Conservation (phyloP, 2,329 filamentous ascomycete genomes). For the Ophiobolus disseminans region DNA sequence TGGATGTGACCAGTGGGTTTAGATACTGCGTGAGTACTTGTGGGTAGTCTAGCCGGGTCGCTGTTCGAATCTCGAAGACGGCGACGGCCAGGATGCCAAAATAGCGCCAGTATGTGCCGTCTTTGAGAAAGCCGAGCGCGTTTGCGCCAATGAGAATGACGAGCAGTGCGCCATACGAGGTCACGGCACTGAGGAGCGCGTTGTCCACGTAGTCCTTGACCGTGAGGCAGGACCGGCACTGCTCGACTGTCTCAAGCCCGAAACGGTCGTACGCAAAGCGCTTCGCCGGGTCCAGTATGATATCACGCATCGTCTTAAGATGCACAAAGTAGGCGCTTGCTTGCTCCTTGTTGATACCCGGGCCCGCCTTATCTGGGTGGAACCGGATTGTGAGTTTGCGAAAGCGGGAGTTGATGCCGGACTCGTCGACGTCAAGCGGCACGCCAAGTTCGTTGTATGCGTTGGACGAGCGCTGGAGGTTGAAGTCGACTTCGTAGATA, state of each 20-base stretch:
- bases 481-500: conserved; percentile 88
- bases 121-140: conserved; percentile 42
- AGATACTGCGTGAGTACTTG: conserved; percentile 54
- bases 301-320: conserved; percentile 83
- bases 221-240: conserved; percentile 65
- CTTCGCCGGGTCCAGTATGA: conserved; percentile 81
- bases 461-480: conserved; percentile 72
- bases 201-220: conserved; percentile 74
- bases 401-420: conserved; percentile 83
- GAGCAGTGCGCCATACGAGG: conserved; percentile 38
- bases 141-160: conserved; percentile 41
- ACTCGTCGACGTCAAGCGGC: conserved; percentile 71
- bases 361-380: conserved; percentile 82
- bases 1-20: conserved; percentile 56
- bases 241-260: conserved; percentile 70
- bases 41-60: conserved; percentile 60
- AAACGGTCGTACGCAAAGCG: conserved; percentile 82
- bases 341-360: conserved; percentile 32
- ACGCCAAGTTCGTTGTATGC: conserved; percentile 83
- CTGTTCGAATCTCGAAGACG: conserved; percentile 63
- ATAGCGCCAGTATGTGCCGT: conserved; percentile 55
- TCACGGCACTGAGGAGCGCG: conserved; percentile 58
- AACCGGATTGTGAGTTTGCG: conserved; percentile 68
- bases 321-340: conserved; percentile 72
- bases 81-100: conserved; percentile 61